Base-by-base conservation (phyloP, 805 yeast genomes). In the Nakazawaea sp. region DNA sequence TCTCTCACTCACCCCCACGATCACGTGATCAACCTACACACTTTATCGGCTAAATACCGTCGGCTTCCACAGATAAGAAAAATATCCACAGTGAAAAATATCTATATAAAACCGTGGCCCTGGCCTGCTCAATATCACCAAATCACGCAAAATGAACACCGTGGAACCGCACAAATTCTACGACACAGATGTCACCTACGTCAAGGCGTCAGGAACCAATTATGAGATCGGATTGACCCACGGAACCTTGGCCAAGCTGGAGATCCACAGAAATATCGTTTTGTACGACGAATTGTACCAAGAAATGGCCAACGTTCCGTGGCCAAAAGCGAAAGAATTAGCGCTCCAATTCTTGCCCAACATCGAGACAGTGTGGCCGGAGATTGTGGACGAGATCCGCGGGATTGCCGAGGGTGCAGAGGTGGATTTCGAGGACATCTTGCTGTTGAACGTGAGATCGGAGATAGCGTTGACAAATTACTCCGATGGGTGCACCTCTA, bases 351-450 rank as follows among this genome's bases (percentile, higher is more conserved):
- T 56, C 43, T 35, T 55, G 10, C 55, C 59, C 2, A 35, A 49
- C 30, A 36, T 63, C 11, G 41, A 57, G 34, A 18, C 32, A 2
- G 43, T 47, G 8, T 51, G 53, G 44, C 55, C 56, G 3, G 64
- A 60, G 17, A 45, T 61, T 21, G 37, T 52, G 19, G 58, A 59
- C 13, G 68, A 63, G 44, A 40, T 63, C 30, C 35, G 48, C 33
- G 70, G 68, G 12, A 48, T 64, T 20, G 61, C 68, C 2, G 57
- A 54, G 10, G 69, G 70, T 2, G 55, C 64, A 7, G 51, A 44
- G 0, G 45, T 47, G 2, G 48, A 52, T 1, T 28, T 59, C 5
- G 48, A 54, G 18, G 70, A 64, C 38, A 58, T 64, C 27, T 44
- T 64, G 20, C 56, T 66, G 0, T 43, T 64, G 30, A 64, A 64